A percentile compares a stretch with the other conserved stretches of the same genome.
Evolutionary conservation across 1,139 yeast species (phyloP).

Genomic region (Scheffersomyces stambukii): DNA sequence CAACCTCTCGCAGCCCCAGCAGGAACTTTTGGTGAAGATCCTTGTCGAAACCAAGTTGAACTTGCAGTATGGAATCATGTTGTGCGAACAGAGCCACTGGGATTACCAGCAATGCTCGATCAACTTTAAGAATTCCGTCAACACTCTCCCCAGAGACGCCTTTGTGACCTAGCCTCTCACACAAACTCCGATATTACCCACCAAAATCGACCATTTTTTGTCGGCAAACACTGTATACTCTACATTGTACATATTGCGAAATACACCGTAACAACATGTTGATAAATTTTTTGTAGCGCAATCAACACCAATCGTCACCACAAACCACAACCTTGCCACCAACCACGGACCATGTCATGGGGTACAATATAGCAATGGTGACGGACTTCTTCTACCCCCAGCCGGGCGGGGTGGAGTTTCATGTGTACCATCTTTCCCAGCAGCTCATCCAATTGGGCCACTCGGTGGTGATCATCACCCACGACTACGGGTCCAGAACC

Average conservation of each 20-base stretch:
- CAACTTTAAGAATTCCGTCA: constrained; percentile 64
- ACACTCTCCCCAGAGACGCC: constrained; percentile 43
- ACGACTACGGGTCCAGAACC: constrained; percentile 74
- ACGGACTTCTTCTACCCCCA: constrained; percentile 98
- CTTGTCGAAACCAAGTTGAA: constrained; percentile 73
- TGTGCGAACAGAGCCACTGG: constrained; percentile 88
- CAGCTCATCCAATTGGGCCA: constrained; percentile 82
- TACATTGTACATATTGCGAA: no score
- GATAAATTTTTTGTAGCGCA: no score
- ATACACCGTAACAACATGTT: no score
- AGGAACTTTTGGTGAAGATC: constrained; percentile 61
- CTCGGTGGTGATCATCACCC: constrained; percentile 86
- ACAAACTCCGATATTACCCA: no score
- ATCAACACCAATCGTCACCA: no score
- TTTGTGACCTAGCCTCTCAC: no score
- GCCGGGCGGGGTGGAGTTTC: constrained; percentile 97
- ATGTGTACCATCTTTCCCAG: constrained; percentile 78
- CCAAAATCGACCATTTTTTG: no score
- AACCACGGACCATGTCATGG: constrained; percentile 10
- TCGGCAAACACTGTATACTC: no score
- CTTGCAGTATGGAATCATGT: constrained; percentile 74
- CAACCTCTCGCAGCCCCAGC: constrained; percentile 51
- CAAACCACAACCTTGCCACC: no score
- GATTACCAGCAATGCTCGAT: constrained; percentile 66
- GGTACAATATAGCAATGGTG: constrained; percentile 66